Evolutionary conservation across 768 basidiomycete genomes (phyloP).

Genomic region (Lyophyllum decastes): DNA sequence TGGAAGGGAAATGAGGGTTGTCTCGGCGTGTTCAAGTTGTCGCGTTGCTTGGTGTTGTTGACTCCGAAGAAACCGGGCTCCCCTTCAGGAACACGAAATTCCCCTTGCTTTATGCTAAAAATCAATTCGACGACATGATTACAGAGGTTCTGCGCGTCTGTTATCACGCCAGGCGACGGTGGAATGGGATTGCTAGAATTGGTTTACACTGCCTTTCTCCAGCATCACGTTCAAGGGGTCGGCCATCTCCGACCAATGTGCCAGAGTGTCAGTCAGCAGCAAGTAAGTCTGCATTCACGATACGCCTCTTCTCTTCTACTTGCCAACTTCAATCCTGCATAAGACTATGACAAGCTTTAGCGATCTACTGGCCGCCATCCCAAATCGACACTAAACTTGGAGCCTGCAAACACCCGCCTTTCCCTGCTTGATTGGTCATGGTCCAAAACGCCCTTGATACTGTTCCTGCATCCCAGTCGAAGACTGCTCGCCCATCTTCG

Average conservation of each 20-base stretch:
- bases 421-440: neutral
- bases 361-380: neutral
- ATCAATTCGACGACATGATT: neutral
- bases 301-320: neutral
- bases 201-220: neutral
- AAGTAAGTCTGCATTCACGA: neutral
- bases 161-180: neutral
- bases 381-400: neutral
- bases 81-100: neutral
- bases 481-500: slow-evolving; percentile 1
- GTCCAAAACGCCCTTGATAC: neutral
- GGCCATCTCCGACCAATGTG: slow-evolving; percentile 15
- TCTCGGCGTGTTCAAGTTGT: neutral
- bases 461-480: neutral
- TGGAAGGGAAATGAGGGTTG: neutral
- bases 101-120: neutral
- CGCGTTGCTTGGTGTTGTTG: slow-evolving; percentile 5
- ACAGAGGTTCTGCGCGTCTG: neutral
- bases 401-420: neutral
- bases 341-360: slow-evolving; percentile 14
- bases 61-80: neutral
- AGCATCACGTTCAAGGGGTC: slow-evolving; percentile 2
- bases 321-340: neutral
- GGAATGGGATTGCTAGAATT: neutral
- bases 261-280: neutral